Evolutionary conservation across 2,329 filamentous ascomycete genomes (phyloP).

Genomic region (Fusarium musae): DNA sequence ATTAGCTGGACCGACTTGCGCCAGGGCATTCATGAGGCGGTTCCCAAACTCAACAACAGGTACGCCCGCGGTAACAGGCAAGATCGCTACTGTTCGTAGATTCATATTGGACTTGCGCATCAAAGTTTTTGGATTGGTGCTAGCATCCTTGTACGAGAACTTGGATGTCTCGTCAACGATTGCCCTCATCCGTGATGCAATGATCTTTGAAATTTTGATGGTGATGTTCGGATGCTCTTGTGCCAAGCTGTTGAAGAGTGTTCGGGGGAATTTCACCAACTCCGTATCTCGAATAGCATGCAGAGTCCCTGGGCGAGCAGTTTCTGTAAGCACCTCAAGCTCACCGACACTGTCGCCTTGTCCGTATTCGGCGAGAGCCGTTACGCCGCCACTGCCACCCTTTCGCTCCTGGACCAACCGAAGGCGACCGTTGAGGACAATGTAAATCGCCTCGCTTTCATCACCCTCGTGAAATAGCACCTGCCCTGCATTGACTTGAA

Average conservation of each 20-base stretch:
- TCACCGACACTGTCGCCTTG: conserved; percentile 98
- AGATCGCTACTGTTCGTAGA: conserved; percentile 88
- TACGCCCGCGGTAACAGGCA: conserved; percentile 90
- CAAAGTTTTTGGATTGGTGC: conserved; percentile 61
- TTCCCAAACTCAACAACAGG: conserved; percentile 96
- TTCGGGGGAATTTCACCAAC: conserved; percentile 93
- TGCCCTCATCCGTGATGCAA: conserved; percentile 92
- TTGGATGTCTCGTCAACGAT: conserved; percentile 84
- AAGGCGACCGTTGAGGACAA: conserved; percentile 92
- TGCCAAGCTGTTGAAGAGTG: conserved; percentile 95
- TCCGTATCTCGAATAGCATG: conserved; percentile 98
- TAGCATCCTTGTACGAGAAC: conserved; percentile 71
- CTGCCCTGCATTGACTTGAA: conserved; percentile 94
- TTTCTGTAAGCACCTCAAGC: conserved; percentile 96
- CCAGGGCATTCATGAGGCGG: conserved; percentile 84
- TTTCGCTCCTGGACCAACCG: conserved; percentile 84
- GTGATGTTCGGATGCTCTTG: conserved; percentile 98
- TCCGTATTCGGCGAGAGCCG: conserved; percentile 90
- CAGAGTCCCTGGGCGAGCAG: conserved; percentile 86
- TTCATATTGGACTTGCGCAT: conserved; percentile 89
- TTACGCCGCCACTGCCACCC: conserved; percentile 84
- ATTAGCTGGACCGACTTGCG: conserved; percentile 88
- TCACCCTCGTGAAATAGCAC: conserved; percentile 94
- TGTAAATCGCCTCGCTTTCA: conserved; percentile 98
- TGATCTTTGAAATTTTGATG: conserved; percentile 99